Conservation (phyloP, 2,329 filamentous ascomycete genomes). For the Ceratocystis smalleyi region DNA sequence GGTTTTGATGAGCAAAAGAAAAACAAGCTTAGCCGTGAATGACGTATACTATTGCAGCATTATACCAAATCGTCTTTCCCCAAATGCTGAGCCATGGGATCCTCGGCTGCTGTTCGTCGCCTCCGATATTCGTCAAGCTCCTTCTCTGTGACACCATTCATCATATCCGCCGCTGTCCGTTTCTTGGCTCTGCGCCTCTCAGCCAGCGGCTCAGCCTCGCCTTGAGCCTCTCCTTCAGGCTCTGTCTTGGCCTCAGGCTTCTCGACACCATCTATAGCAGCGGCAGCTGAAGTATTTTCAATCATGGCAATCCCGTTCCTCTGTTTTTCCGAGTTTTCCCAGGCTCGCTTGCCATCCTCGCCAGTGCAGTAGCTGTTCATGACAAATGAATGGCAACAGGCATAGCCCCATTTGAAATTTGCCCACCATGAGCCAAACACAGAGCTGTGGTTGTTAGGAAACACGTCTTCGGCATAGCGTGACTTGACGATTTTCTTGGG, state of each 20-base stretch:
- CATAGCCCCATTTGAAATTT: slow-evolving; percentile 88
- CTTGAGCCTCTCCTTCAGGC: slow-evolving; percentile 17
- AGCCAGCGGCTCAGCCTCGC: slow-evolving; percentile 23
- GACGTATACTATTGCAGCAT: neutral
- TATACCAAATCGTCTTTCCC: slow-evolving; percentile 52
- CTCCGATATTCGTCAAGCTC: slow-evolving; percentile 76
- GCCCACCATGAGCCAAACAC: slow-evolving; percentile 98
- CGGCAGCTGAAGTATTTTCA: slow-evolving; percentile 14
- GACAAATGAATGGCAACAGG: slow-evolving; percentile 81
- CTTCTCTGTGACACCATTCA: slow-evolving; percentile 60
- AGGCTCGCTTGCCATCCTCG: slow-evolving; percentile 67
- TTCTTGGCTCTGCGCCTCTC: slow-evolving; percentile 28
- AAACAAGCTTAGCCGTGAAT: neutral
- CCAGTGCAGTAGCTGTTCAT: slow-evolving; percentile 98
- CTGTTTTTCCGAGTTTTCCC: slow-evolving; percentile 56
- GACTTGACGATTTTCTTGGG: slow-evolving; percentile 63
- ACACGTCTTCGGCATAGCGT: slow-evolving; percentile 80
- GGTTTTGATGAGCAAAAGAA: neutral
- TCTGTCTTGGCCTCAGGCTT: slow-evolving; percentile 25
- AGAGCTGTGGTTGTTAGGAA: slow-evolving; percentile 78
- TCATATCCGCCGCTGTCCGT: slow-evolving; percentile 67
- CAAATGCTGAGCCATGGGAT: slow-evolving; percentile 74
- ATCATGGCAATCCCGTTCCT: slow-evolving; percentile 32
- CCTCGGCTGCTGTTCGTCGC: slow-evolving; percentile 56
- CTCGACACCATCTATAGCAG: slow-evolving; percentile 15